Evolutionary conservation across 2,329 filamentous ascomycete genomes (phyloP).

Genomic region (Trichoderma sp.): DNA sequence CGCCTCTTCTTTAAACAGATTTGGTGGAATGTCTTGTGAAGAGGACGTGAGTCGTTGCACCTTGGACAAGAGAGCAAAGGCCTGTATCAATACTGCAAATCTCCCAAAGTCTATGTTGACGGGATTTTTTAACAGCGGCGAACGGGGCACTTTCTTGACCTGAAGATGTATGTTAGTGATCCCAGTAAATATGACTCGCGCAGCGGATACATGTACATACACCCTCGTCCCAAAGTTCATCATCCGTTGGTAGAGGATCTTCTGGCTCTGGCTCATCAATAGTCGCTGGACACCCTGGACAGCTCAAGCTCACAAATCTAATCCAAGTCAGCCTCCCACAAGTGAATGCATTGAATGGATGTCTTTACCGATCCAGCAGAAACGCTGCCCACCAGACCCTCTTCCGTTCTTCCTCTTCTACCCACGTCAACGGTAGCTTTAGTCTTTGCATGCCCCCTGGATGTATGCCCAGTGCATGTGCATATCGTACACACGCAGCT

Average conservation of each 20-base stretch:
- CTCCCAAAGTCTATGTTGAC: conserved; percentile 14
- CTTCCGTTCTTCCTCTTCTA: conserved; percentile 12
- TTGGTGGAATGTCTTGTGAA: neutral
- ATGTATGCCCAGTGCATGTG: conserved; percentile 1
- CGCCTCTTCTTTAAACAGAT: conserved; percentile 3
- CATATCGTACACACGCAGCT: conserved; percentile 7
- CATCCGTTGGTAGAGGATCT: neutral
- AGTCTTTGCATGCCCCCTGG: conserved; percentile 1
- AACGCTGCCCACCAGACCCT: conserved; percentile 13
- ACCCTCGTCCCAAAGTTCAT: conserved; percentile 10
- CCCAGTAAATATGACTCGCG: no score
- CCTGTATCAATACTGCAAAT: conserved; percentile 3
- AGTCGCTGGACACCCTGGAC: neutral
- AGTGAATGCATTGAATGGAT: neutral
- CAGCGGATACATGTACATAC: neutral
- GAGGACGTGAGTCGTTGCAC: neutral
- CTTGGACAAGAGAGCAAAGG: neutral
- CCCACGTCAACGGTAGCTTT: conserved; percentile 1
- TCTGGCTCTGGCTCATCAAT: neutral
- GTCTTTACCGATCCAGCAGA: neutral
- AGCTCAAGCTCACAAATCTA: neutral
- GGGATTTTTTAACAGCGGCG: neutral
- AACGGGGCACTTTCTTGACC: neutral
- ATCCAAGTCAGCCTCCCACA: neutral
- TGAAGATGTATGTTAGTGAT: neutral